A percentile compares a stretch with the other conserved stretches of the same genome.
Conservation (phyloP, 306 rosid genomes). For the Vachellia pachyceras region DNA sequence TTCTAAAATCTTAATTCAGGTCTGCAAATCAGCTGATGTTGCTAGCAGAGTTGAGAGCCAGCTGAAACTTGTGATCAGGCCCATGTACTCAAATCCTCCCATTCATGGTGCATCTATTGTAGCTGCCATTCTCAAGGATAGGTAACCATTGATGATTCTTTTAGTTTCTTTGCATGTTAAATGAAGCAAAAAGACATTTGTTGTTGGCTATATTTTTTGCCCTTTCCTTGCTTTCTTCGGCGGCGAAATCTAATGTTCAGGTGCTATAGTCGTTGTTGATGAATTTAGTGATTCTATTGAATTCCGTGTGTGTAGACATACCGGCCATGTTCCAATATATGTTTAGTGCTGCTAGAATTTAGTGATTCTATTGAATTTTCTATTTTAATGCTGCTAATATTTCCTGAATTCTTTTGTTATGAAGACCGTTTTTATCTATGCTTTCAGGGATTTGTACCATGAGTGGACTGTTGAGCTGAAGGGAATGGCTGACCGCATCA, state of each 20-base stretch:
- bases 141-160: conserved; percentile 52
- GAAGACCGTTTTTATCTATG: conserved; percentile 14
- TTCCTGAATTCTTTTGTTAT: neutral
- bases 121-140: conserved; percentile 85
- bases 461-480: conserved; percentile 98
- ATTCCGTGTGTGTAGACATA: too few species aligned
- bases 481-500: conserved; percentile 98
- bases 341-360: neutral
- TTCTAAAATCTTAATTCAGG: conserved; percentile 51
- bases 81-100: conserved; percentile 98
- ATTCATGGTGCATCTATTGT: conserved; percentile 99
- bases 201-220: neutral
- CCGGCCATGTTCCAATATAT: neutral
- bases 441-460: conserved; percentile 68
- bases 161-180: neutral
- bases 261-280: neutral
- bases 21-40: conserved; percentile 80
- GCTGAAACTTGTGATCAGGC: conserved; percentile 94
- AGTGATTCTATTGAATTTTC: conserved; percentile 12
- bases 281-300: conserved; percentile 3
- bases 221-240: neutral
- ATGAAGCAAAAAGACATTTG: conserved; percentile 16
- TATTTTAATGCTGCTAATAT: conserved; percentile 1
- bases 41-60: conserved; percentile 95
- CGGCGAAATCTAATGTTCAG: conserved; percentile 25